phyloP scores from a whole-genome alignment of 441 rosid genomes.

The Populus tomentosa region DNA sequence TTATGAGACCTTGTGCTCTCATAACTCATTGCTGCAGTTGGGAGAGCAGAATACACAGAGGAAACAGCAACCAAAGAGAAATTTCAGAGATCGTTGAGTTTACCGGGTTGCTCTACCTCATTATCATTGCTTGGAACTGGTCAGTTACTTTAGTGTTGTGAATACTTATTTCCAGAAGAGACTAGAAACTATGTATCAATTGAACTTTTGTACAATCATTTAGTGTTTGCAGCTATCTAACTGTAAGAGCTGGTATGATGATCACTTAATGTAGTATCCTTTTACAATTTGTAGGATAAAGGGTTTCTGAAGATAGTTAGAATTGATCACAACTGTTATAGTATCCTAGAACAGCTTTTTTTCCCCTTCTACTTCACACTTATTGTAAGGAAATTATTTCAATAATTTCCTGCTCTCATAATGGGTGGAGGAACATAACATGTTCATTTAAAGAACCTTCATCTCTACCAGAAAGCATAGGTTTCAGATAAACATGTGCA shows the following conservation, averaged over 20 bases:
- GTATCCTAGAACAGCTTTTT: neutral
- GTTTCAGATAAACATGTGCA: neutral
- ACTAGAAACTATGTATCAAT: neutral
- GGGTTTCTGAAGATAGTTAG: neutral
- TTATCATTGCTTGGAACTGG: slow-evolving; percentile 74
- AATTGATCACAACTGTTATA: neutral
- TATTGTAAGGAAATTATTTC: neutral
- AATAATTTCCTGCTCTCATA: neutral
- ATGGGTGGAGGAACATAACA: neutral
- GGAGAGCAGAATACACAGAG: slow-evolving; percentile 49
- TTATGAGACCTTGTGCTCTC: neutral
- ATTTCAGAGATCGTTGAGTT: slow-evolving; percentile 53
- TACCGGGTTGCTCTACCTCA: slow-evolving; percentile 61
- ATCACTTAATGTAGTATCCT: neutral
- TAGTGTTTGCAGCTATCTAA: neutral
- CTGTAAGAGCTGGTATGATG: neutral
- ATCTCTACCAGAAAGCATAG: neutral
- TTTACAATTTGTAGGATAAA: neutral
- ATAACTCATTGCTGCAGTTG: slow-evolving; percentile 33
- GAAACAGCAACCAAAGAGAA: slow-evolving; percentile 64
- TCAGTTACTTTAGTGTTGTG: slow-evolving; percentile 26
- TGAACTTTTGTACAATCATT: neutral
- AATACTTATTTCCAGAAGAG: neutral
- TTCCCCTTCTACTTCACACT: neutral
- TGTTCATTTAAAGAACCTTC: neutral